Percentiles rank a stretch among this genome's conserved stretches.
Conservation (phyloP, 257 asterid genomes). For the Capsicum baccatum region DNA sequence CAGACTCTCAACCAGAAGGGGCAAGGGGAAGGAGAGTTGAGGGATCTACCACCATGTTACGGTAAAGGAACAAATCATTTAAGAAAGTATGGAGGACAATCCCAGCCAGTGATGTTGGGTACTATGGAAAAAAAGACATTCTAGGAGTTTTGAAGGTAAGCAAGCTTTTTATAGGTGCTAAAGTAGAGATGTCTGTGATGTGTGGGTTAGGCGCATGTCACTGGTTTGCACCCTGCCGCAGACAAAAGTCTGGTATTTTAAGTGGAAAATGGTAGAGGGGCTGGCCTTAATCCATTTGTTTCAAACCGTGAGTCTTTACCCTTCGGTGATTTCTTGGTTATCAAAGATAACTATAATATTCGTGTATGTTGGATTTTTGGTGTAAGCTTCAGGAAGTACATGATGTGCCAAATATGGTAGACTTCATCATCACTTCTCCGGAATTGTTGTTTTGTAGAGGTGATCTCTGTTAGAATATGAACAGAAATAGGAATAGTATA, state of each 20-base stretch:
- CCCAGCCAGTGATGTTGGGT: background rate
- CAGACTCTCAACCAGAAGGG: background rate
- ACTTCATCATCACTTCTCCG: slow-evolving; percentile 11
- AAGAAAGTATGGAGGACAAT: slow-evolving; percentile 23
- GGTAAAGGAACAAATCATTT: slow-evolving; percentile 13
- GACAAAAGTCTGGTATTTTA: slow-evolving; percentile 9
- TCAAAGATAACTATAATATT: background rate
- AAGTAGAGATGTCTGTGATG: background rate
- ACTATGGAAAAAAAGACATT: background rate
- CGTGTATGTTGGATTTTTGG: background rate
- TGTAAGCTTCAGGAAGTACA: slow-evolving; percentile 22
- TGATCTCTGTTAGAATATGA: background rate
- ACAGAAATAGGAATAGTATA: too few relatives aligned
- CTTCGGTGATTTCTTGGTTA: background rate
- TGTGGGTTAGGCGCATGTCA: slow-evolving; percentile 7
- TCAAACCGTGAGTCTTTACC: background rate
- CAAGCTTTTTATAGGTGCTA: slow-evolving; percentile 13
- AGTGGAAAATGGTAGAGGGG: background rate
- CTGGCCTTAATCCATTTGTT: background rate
- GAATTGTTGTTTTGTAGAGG: slow-evolving; percentile 1
- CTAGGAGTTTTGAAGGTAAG: slow-evolving; percentile 16
- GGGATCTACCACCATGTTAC: slow-evolving; percentile 6
- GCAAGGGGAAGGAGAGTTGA: slow-evolving; percentile 20
- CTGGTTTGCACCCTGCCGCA: background rate
- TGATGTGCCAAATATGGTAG: too few relatives aligned